Base-by-base conservation (phyloP, 2,329 filamentous ascomycete genomes). In the Talaromyces piceae region DNA sequence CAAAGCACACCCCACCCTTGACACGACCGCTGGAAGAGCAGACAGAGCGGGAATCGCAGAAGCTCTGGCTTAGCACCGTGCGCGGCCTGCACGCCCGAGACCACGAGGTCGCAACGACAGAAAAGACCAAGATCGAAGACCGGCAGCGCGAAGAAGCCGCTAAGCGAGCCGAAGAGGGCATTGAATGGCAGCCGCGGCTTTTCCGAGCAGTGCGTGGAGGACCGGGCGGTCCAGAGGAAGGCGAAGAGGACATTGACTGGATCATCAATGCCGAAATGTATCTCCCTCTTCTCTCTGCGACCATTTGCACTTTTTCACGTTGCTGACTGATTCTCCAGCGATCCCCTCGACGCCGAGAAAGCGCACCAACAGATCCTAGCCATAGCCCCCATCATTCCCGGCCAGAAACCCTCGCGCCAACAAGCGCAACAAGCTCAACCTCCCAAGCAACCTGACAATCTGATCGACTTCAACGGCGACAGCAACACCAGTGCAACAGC, bases 101-200 rank as follows among this genome's bases (percentile, higher is more conserved):
- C 61, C 93, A 98, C 62, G 87, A 88, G 59, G 71, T 86, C 7
- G 93, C 93, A 3, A 98, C 93, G 0, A 87, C 93, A 56, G 91
- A 96, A 64, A 98, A 98, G 74, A 91, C 88, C n/a, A 87, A 86
- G 66, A 88, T 98, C 53, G 93, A 98, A 67, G 91, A 97, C 61
- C 83, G 81, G 63, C 93, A 98, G 69, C 81, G 93, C 62, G 85
- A 91, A 56, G 91, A 96, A 64, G 90, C 93, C 2, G 86, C 90
- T 16, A 82, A 82, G 62, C 80, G 93, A 61, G 80, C 80, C 27
- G 85, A 90, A 45, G 83, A 91, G 9, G 86, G 86, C 11, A 74
- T 90, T 6, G 88, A 95, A 57, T 98, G 93, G 93, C 81, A 83
- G 28, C 91, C 93, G 1, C 83, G 84, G 56, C 78, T 97, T 11